Percentiles rank a stretch among this genome's conserved stretches.
Evolutionary conservation across 768 basidiomycete genomes (phyloP).

Genomic region (Leccinum ochraceum): DNA sequence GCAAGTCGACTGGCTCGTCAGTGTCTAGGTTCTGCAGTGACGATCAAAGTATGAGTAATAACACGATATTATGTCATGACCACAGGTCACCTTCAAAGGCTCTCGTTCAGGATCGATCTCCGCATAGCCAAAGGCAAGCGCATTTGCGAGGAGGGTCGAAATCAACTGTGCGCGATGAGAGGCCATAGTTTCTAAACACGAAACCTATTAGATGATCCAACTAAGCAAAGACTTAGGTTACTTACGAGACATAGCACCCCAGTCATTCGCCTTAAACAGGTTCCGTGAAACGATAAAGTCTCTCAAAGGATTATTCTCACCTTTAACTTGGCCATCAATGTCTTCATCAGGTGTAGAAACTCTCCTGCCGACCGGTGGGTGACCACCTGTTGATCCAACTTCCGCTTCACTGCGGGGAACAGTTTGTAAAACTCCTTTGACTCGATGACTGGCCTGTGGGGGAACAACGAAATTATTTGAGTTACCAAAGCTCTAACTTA

Average conservation of each 20-base stretch:
- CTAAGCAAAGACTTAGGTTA: background rate
- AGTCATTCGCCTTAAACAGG: slow-evolving; percentile 53
- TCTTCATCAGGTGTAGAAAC: slow-evolving; percentile 59
- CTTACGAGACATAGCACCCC: slow-evolving; percentile 62
- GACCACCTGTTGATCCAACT: slow-evolving; percentile 47
- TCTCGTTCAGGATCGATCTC: slow-evolving; percentile 48
- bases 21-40: slow-evolving; percentile 52
- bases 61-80: background rate
- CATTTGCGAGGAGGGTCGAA: slow-evolving; percentile 42
- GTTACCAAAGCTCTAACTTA: background rate
- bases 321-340: slow-evolving; percentile 70
- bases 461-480: background rate
- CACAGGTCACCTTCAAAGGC: slow-evolving; percentile 45
- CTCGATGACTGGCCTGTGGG: slow-evolving; percentile 53
- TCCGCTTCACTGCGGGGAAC: slow-evolving; percentile 48
- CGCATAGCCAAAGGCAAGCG: slow-evolving; percentile 48
- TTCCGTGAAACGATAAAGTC: background rate
- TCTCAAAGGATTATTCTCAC: slow-evolving; percentile 27
- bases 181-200: slow-evolving; percentile 44
- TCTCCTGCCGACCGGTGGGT: slow-evolving; percentile 54
- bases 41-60: background rate
- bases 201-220: background rate
- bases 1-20: slow-evolving; percentile 38
- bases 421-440: slow-evolving; percentile 59
- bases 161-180: slow-evolving; percentile 50